Conservation (phyloP, 352 stramenopile genomes). For the Phytophthora lateralis region DNA sequence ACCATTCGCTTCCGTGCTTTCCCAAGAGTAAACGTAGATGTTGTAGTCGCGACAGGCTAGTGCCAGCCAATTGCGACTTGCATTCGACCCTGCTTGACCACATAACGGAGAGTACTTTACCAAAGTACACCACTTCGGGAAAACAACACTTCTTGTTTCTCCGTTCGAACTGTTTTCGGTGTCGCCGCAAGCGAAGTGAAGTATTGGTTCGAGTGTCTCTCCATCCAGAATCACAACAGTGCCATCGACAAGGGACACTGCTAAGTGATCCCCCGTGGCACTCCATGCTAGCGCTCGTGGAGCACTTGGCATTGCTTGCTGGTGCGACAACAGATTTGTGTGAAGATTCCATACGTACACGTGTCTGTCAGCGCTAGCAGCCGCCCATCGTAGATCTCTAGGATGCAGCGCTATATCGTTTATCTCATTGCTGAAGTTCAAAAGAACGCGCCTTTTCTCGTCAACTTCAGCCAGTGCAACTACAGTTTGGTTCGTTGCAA, state of each 20-base stretch:
- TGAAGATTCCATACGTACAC: constrained; percentile 53
- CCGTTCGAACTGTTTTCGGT: constrained; percentile 9
- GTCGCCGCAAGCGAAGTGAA: constrained; percentile 30
- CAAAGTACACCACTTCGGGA: constrained; percentile 56
- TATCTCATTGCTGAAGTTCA: constrained; percentile 34
- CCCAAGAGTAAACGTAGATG: constrained; percentile 72
- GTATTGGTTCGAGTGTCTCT: constrained; percentile 17
- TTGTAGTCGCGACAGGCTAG: constrained; percentile 71
- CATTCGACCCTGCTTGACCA: constrained; percentile 6
- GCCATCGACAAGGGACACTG: constrained; percentile 48
- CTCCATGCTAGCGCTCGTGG: constrained; percentile 54
- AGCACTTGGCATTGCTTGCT: constrained; percentile 21
- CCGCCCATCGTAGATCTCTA: constrained; percentile 40
- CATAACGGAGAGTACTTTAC: constrained; percentile 52
- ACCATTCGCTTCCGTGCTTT: constrained; percentile 17
- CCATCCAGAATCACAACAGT: constrained; percentile 49
- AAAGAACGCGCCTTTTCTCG: constrained; percentile 24
- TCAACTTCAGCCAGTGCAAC: neutral
- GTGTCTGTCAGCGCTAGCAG: constrained; percentile 42
- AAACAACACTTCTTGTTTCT: constrained; percentile 5
- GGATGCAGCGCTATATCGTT: constrained; percentile 49
- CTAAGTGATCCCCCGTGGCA: constrained; percentile 35
- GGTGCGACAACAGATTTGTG: constrained; percentile 31
- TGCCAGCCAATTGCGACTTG: constrained; percentile 36
- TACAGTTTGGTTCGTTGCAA: neutral